Conservation (phyloP, 345 rosid species). For the Combretum micranthum region DNA sequence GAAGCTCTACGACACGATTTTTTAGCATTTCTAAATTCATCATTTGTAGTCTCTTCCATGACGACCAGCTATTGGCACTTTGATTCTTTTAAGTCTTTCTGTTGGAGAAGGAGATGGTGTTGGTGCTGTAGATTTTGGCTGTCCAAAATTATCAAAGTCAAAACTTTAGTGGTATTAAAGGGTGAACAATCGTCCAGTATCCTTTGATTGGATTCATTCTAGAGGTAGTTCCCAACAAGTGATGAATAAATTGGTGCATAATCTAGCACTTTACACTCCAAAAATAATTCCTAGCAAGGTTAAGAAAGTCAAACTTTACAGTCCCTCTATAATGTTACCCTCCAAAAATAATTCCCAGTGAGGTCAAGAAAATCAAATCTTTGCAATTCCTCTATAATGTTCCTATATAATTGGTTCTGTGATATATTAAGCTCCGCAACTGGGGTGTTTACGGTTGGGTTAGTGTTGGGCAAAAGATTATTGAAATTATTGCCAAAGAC, state of each 20-base stretch:
- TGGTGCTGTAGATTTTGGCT: constrained; percentile 38
- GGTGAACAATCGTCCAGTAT: constrained; percentile 41
- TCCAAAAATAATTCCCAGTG: constrained; percentile 75
- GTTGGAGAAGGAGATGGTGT: constrained; percentile 22
- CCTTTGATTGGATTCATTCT: constrained; percentile 49
- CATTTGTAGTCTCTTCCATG: no score
- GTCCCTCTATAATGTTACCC: constrained; percentile 37
- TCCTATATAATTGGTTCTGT: constrained; percentile 64
- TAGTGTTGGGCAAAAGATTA: constrained; percentile 43
- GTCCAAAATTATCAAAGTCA: constrained; percentile 77
- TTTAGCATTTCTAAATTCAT: no score
- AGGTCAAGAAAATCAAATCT: constrained; percentile 46
- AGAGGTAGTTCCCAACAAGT: constrained; percentile 68
- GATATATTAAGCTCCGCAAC: constrained; percentile 52
- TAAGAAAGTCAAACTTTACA: constrained; percentile 35
- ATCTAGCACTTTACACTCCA: constrained; percentile 71
- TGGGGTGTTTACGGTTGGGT: constrained; percentile 24
- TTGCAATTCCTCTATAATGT: constrained; percentile 36
- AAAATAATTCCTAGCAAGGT: constrained; percentile 76
- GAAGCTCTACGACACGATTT: no score
- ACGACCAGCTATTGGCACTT: no score
- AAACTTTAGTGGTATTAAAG: constrained; percentile 52
- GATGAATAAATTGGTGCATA: constrained; percentile 40
- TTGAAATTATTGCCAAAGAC: constrained; percentile 74
- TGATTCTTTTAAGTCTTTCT: constrained; percentile 23